Conservation (phyloP, 2,329 filamentous ascomycete species). For the Fusarium sp. region DNA sequence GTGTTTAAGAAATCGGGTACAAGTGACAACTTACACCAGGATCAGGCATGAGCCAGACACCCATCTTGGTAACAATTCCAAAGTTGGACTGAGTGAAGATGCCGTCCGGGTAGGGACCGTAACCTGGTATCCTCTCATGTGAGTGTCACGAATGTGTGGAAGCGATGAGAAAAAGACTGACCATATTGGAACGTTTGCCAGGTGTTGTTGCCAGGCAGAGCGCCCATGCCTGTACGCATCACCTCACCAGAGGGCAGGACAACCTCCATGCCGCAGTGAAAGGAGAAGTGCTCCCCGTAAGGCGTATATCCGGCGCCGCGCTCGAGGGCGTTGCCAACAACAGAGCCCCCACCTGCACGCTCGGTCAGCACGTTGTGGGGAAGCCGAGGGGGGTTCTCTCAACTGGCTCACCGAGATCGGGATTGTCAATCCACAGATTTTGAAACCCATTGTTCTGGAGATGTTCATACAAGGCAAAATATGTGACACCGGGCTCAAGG, state of each 20-base stretch:
- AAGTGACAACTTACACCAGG: constrained; percentile 1
- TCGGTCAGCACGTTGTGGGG: not conserved
- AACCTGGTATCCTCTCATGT: not conserved
- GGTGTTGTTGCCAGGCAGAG: constrained; percentile 19
- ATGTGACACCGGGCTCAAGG: constrained; percentile 15
- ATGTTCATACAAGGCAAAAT: constrained; percentile 10
- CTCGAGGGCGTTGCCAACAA: constrained; percentile 13
- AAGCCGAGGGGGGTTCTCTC: not conserved
- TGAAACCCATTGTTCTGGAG: constrained; percentile 4
- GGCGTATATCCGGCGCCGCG: constrained; percentile 18
- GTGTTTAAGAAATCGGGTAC: not conserved
- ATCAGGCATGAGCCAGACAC: constrained; percentile 13
- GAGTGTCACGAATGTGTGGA: not conserved
- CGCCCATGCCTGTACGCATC: constrained; percentile 20
- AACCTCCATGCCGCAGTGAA: constrained; percentile 21
- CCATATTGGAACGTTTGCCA: constrained; percentile 22
- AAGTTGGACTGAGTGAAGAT: constrained; percentile 18
- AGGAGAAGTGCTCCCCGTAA: constrained; percentile 14
- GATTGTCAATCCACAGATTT: constrained; percentile 18
- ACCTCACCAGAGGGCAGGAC: constrained; percentile 17
- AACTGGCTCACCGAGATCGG: constrained; percentile 9
- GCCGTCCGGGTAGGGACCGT: constrained; percentile 12
- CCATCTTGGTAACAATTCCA: constrained; percentile 23
- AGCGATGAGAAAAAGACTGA: not conserved
- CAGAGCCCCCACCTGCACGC: constrained; percentile 9